These are phyloP conservation scores for Neoboletus magnificus DNA, from an alignment of 768 basidiomycete genomes.

Conservation along the genomic window DNA sequence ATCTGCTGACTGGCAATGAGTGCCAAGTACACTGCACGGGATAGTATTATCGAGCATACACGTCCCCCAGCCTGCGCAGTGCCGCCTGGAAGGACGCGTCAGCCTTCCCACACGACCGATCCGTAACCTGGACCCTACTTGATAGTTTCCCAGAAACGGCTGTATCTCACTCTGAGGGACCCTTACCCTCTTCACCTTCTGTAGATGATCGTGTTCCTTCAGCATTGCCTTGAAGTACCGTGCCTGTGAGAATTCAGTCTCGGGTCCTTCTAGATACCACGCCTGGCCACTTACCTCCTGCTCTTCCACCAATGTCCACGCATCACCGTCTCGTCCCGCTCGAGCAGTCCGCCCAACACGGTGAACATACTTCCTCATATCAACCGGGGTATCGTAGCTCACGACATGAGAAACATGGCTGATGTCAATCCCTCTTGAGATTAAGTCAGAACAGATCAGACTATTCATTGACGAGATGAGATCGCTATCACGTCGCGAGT, in stretches of 20 bases:
- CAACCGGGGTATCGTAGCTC: constrained; percentile 94
- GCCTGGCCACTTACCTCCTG: constrained; percentile 59
- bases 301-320: constrained; percentile 95
- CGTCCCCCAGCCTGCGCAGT: constrained; percentile 27
- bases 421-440: constrained; percentile 95
- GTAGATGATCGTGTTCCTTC: constrained; percentile 64
- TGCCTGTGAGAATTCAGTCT: constrained; percentile 46
- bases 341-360: constrained; percentile 95
- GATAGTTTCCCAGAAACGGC: constrained; percentile 57
- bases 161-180: constrained; percentile 60
- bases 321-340: constrained; percentile 82
- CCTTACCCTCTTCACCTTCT: constrained; percentile 63
- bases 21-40: not conserved
- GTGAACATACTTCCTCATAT: constrained; percentile 98
- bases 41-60: constrained; percentile 16
- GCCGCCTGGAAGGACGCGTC: constrained; percentile 25
- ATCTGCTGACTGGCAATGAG: not conserved
- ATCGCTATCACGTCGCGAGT: not conserved
- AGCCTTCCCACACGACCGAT: not conserved
- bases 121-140: constrained; percentile 42
- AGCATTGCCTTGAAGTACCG: constrained; percentile 86
- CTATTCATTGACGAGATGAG: constrained; percentile 39
- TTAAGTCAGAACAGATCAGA: constrained; percentile 93
- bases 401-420: constrained; percentile 90
- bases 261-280: not conserved